phyloP scores from a whole-genome alignment of 2,329 filamentous ascomycete genomes.

The Pseudogymnoascus sp. region DNA sequence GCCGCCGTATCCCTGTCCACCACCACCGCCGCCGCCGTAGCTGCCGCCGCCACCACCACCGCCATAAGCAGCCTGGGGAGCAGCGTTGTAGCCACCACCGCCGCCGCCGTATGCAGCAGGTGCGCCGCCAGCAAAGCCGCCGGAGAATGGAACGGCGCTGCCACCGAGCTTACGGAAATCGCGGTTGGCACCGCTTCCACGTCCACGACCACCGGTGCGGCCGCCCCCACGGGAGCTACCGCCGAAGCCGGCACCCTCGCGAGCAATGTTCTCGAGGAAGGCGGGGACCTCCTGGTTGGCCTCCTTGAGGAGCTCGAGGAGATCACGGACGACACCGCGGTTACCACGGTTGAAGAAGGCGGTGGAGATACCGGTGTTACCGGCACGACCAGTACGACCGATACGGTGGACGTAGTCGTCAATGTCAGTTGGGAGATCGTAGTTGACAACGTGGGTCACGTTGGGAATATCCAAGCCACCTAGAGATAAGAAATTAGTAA shows the following conservation, averaged over 20 bases:
- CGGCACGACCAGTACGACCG: slow-evolving; percentile 98
- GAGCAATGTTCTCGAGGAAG: slow-evolving; percentile 96
- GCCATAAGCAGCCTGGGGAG: slow-evolving; percentile 33
- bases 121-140: slow-evolving; percentile 25
- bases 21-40: slow-evolving; percentile 35
- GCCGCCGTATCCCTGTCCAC: slow-evolving; percentile 31
- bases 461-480: slow-evolving; percentile 75
- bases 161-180: slow-evolving; percentile 76
- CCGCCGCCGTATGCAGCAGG: slow-evolving; percentile 33
- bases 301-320: slow-evolving; percentile 96
- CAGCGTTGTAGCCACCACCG: slow-evolving; percentile 40
- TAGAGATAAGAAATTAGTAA: too few species aligned
- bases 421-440: slow-evolving; percentile 97
- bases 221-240: slow-evolving; percentile 60
- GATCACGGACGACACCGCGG: slow-evolving; percentile 91
- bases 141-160: slow-evolving; percentile 38
- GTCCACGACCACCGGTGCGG: slow-evolving; percentile 64
- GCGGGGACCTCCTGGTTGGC: slow-evolving; percentile 92
- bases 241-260: slow-evolving; percentile 78
- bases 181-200: slow-evolving; percentile 65
- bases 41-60: slow-evolving; percentile 34
- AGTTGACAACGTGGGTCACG: slow-evolving; percentile 96
- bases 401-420: slow-evolving; percentile 99
- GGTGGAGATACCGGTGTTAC: slow-evolving; percentile 96
- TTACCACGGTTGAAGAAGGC: slow-evolving; percentile 99